Base-by-base conservation (phyloP, 495 filamentous ascomycete genomes). In the Aspergillus panamensis region DNA sequence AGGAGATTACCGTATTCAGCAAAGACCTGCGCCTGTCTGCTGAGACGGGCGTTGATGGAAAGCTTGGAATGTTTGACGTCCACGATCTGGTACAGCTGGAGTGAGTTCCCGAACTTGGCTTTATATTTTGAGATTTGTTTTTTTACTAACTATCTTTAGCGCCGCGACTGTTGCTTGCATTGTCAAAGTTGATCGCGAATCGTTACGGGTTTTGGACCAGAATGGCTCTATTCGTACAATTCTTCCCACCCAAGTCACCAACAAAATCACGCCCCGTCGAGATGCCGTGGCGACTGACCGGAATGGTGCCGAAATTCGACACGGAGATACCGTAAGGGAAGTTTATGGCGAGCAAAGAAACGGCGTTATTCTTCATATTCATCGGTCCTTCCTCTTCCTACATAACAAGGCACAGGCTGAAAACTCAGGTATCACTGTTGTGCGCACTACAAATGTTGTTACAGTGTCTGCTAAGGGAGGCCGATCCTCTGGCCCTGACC, bases 1-100 rank as follows among this genome's bases (percentile, higher is more conserved):
- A 87, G 52, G 95, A 97, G 70, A 90, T 99, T 57, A 97, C 92
- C 0, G 93, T 99, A 3, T 99, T 99, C 76, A 96, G 92, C 73
- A 96, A 96, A 65, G 95, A 99, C 71, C 78, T 99, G 37, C 83
- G 94, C 56, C 88, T 96, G 69, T 94, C 95, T 40, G 88, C 87
- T 45, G 94, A 99, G 62, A 88, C 92, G 62, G 91, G 89, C 53
- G 89, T 86, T 43, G 83, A 89, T 58, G 86, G 85, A 9, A 84
- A 87, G 47, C 81, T 90, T 21, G 90, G 90, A 14, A 88, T 91
- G 67, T 97, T 87, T 70, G 89, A 93, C 58, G 84, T 99, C 32
- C 88, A 92, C 59, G 94, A 99, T 72, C 79, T 99, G 21, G 91
- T 97, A 17, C 92, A 97, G 73, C 83, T 99, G 57, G 95, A 97